Base-by-base conservation (phyloP, 352 stramenopile genomes). In the Globisporangium viniferum region DNA sequence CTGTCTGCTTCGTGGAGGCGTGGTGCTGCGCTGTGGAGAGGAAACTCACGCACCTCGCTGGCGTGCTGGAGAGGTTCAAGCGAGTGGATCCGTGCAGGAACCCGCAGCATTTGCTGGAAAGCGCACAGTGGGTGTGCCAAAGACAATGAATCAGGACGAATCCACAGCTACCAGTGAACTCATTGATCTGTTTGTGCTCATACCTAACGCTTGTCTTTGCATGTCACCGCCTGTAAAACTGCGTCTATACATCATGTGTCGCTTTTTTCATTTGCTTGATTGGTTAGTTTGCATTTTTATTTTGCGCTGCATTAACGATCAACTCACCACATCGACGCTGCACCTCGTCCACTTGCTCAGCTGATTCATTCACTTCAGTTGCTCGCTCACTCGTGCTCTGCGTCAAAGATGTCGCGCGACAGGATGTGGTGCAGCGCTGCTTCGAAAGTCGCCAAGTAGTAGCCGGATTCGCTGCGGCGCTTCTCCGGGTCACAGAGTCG, bases 391-490 rank as follows among this genome's bases (percentile, higher is more conserved):
- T 58, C 31, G 24, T 72, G 44, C 24, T 65, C 67, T 22, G 44
- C 54, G 35, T 72, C 67, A 60, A 65, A 68, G 2, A 79, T 74
- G 69, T 91, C 77, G 10, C 78, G 74, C 29, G 86, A 94, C 22
- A 94, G 64, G 60, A 94, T 94, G 72, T 94, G 82, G 66, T 94
- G 84, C 61, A 94, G 58, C 35, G 86, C 86, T 2, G 86, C 88
- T 64, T 95, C 88, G 62, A 90, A 95, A 4, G 88, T 94, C 5
- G 88, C 88, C 5, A 95, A 71, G 69, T 94, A 95, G 73, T 95
- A 95, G n/a, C 88, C 88, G n/a, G 81, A 90, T 73, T 95, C 86
- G 55, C 86, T 93, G 27, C 83, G 82, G 12, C 88, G 84, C 73
- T 94, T 93, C 69, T 95, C 88, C 5, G 84, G 86, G 60, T 95